Percentiles rank a stretch among this genome's conserved stretches.
Evolutionary conservation across 192 early-diverging fungal genomes (phyloP).

Genomic region (Cladochytrium replicatum): DNA sequence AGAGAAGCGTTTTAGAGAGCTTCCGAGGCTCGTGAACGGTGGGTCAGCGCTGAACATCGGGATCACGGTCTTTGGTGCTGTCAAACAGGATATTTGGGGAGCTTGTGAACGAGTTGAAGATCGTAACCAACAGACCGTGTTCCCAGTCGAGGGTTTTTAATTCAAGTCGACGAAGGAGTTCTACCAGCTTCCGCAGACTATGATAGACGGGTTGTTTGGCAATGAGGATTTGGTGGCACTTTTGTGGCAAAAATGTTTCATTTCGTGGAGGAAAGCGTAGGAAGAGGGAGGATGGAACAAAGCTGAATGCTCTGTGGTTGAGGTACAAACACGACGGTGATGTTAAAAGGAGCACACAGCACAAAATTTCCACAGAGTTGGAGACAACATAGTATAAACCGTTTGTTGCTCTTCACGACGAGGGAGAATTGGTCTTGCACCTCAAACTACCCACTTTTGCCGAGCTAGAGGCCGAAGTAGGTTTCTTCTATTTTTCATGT

Average conservation of each 20-base stretch:
- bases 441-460: too few species aligned
- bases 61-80: constrained; percentile 16
- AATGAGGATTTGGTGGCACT: too few species aligned
- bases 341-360: too few species aligned
- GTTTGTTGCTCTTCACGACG: too few species aligned
- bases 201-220: constrained; percentile 5
- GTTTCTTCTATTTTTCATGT: too few species aligned
- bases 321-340: constrained; percentile 4
- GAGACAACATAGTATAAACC: too few species aligned
- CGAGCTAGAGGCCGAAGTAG: too few species aligned
- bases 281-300: constrained; percentile 15
- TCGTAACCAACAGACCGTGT: constrained; percentile 18
- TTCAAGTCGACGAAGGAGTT: constrained; percentile 15
- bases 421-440: too few species aligned
- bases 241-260: constrained; percentile 18
- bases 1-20: too few species aligned
- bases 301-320: constrained; percentile 16
- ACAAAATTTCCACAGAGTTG: too few species aligned
- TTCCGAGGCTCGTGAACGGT: constrained; percentile 8
- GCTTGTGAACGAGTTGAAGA: constrained; percentile 12
- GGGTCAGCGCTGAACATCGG: constrained; percentile 20
- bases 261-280: constrained; percentile 22
- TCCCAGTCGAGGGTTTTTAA: constrained; percentile 20
- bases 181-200: constrained; percentile 10
- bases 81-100: constrained; percentile 14